phyloP scores from a whole-genome alignment of 2,329 filamentous ascomycete genomes.

The Xylariaceae sp. region DNA sequence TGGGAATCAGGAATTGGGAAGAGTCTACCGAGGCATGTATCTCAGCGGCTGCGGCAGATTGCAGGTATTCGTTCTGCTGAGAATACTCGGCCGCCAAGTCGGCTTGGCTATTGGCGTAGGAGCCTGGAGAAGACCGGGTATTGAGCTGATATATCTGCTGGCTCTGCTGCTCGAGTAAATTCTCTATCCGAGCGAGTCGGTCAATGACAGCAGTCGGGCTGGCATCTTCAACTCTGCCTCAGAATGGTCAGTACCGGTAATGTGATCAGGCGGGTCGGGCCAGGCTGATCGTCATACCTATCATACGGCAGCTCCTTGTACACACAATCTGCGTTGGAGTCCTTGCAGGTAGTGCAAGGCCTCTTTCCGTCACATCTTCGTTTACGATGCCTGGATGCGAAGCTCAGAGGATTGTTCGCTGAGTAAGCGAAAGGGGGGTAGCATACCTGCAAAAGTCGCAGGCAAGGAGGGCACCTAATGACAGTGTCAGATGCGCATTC shows the following conservation, averaged over 20 bases:
- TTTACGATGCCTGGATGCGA: constrained; percentile 31
- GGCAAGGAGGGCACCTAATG: constrained; percentile 29
- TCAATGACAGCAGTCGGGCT: constrained; percentile 28
- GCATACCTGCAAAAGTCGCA: constrained; percentile 31
- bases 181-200: constrained; percentile 30
- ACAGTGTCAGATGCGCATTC: constrained; percentile 13
- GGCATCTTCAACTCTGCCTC: constrained; percentile 25
- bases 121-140: constrained; percentile 16
- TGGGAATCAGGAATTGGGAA: constrained; percentile 29
- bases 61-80: constrained; percentile 15
- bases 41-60: constrained; percentile 12
- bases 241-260: constrained; percentile 2
- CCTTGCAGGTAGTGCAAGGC: constrained; percentile 31
- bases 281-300: constrained; percentile 17
- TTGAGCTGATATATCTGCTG: constrained; percentile 22
- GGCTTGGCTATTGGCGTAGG: constrained; percentile 16
- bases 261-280: background rate
- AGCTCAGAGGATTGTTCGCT: too few species aligned
- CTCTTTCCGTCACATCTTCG: constrained; percentile 30
- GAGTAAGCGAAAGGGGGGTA: too few species aligned
- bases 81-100: constrained; percentile 14
- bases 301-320: constrained; percentile 31
- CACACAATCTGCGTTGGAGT: constrained; percentile 30
- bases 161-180: constrained; percentile 24
- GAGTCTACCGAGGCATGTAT: constrained; percentile 19